Conservation (phyloP, 139 green algal genomes). For the Trebouxia sp. region DNA sequence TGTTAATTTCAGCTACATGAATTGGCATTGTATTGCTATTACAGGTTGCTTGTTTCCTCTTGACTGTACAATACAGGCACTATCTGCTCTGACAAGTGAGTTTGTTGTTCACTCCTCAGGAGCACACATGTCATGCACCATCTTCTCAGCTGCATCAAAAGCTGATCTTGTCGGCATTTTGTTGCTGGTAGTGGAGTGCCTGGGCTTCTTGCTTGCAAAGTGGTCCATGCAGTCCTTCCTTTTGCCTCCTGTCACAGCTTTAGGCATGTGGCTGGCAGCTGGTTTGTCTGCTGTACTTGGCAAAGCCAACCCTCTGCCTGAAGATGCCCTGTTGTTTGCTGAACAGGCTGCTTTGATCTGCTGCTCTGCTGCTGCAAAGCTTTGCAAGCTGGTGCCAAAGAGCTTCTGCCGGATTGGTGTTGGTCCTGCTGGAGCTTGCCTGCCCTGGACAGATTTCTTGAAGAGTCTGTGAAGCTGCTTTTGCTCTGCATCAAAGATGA, state of each 20-base stretch:
- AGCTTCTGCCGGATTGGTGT: neutral
- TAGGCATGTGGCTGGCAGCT: neutral
- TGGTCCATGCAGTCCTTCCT: constrained; percentile 11
- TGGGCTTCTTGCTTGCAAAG: neutral
- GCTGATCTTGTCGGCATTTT: neutral
- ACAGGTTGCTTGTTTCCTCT: too few species aligned
- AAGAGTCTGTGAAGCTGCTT: neutral
- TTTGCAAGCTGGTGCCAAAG: neutral
- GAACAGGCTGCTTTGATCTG: neutral
- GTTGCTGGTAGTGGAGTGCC: neutral
- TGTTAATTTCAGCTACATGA: too few species aligned
- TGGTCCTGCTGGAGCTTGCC: neutral
- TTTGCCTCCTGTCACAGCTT: neutral
- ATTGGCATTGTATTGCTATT: too few species aligned
- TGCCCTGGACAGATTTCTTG: neutral
- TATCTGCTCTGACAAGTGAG: too few species aligned
- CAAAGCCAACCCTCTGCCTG: neutral
- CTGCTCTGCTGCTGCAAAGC: constrained; percentile 9
- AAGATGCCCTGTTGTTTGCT: neutral
- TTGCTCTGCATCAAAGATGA: neutral
- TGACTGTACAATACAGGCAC: too few species aligned
- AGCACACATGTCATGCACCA: neutral
- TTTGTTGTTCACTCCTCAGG: neutral
- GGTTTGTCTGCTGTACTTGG: neutral
- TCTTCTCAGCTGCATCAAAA: constrained; percentile 11